These are phyloP conservation scores for Clitoria ternatea DNA, from an alignment of 306 rosid species.

Conservation along the genomic window DNA sequence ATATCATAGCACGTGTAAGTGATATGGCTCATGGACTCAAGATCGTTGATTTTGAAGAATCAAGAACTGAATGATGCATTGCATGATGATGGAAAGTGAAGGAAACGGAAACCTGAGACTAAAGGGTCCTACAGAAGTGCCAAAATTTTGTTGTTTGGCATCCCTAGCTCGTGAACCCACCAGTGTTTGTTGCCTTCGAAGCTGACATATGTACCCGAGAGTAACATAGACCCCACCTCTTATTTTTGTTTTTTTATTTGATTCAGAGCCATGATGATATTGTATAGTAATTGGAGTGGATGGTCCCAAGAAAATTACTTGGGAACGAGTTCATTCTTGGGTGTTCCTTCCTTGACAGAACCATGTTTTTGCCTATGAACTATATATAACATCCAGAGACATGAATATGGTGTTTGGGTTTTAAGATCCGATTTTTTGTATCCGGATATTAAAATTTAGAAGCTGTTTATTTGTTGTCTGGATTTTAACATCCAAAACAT, in stretches of 20 bases:
- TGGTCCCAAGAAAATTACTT: neutral
- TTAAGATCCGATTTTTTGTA: no score
- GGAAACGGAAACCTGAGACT: neutral
- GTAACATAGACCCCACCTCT: slow-evolving; percentile 11
- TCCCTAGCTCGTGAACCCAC: slow-evolving; percentile 38
- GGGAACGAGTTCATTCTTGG: no score
- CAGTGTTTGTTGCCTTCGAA: slow-evolving; percentile 1
- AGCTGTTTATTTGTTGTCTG: no score
- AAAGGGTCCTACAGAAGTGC: neutral
- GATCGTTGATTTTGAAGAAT: slow-evolving; percentile 9
- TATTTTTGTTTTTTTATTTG: neutral
- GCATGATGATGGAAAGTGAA: slow-evolving; percentile 2
- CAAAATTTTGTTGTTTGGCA: slow-evolving; percentile 12
- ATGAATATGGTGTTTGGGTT: no score
- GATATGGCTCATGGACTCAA: neutral
- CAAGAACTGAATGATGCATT: neutral
- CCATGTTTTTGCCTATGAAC: neutral
- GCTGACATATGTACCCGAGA: slow-evolving; percentile 5
- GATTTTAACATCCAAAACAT: no score
- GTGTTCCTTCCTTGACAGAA: neutral
- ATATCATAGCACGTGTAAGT: neutral
- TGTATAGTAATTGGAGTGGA: neutral
- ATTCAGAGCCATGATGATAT: neutral
- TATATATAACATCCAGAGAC: no score
- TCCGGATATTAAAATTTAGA: no score